Conservation (phyloP, 1,284 basidiomycete genomes). For the Singerocomus inundabilis region DNA sequence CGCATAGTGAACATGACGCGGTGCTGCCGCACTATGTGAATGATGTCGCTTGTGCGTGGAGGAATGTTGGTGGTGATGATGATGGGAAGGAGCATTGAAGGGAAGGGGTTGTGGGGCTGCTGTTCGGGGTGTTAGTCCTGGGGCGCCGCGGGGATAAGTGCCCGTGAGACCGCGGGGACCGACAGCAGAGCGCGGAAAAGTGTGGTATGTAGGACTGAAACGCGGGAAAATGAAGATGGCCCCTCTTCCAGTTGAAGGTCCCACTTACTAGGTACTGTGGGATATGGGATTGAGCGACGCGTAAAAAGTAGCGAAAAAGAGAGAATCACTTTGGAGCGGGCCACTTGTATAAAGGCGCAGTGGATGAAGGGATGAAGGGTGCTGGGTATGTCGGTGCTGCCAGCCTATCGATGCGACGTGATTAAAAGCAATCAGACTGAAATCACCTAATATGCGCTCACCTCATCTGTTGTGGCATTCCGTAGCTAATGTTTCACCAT, state of each 20-base stretch:
- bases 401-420: constrained; percentile 13
- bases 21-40: constrained; percentile 10
- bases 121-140: background rate
- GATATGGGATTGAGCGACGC: constrained; percentile 6
- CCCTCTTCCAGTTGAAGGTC: constrained; percentile 7
- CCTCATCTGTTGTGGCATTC: constrained; percentile 19
- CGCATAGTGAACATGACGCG: constrained; percentile 30
- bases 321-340: constrained; percentile 19
- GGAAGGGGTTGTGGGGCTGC: constrained; percentile 5
- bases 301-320: background rate
- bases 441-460: background rate
- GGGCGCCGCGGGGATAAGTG: background rate
- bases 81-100: constrained; percentile 1
- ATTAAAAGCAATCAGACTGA: background rate
- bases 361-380: constrained; percentile 21
- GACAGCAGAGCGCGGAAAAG: constrained; percentile 27
- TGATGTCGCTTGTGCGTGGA: constrained; percentile 5
- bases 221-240: constrained; percentile 15
- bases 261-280: constrained; percentile 27
- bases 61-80: constrained; percentile 7
- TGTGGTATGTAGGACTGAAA: constrained; percentile 28
- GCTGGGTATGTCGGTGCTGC: constrained; percentile 12
- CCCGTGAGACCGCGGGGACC: background rate
- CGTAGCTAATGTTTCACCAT: constrained; percentile 9
- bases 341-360: constrained; percentile 15